Evolutionary conservation across 2,329 filamentous ascomycete species (phyloP), one percentile per base, ranked within the genome.

Genomic region (Shiraia sp.): DNA sequence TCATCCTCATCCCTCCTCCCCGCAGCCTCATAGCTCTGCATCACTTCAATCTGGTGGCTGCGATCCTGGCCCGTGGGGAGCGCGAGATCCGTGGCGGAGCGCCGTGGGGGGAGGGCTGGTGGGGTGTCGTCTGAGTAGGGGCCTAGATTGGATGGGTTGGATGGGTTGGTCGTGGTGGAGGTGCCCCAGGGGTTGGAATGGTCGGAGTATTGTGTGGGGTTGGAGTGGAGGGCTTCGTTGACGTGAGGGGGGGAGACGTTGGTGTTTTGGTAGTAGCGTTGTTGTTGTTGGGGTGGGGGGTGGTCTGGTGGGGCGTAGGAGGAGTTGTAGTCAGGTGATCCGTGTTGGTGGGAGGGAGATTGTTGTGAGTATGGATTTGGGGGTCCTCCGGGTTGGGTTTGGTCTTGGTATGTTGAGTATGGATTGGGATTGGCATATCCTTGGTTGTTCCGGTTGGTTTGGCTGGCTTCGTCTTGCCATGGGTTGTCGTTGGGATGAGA

Each of bases 21-120:
- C 17, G 49, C 32, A 39, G 55, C 59, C 45, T 70, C 65, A 27
- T 69, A 71, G 40, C 60, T 65, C 62, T 75, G 70, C 63, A 70
- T 56, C 3, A 64, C 58, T 41, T 75, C 72, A 32, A 73, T 68
- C 41, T 74, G 70, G 51, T 75, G 72, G 28, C 57, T 68, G 51
- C 50, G 66, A 50, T 68, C 73, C 47, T 72, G 65, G 25, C 61
- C 61, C n/a, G 62, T 62, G 1, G 72, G 72, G 1, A 74, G 63
- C 13, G 72, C 61, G n/a, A 58, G 44, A 35, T 73, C 71, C 9
- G 65, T 66, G 19, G 45, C 57, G 16, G 57, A 51, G 37, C 63
- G 62, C 23, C 58, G 61, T 2, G 60, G 61, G 4, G 62, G 63
- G 2, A 60, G 58, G 4, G 43, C 45, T 8, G 63, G 62, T 1